phyloP scores from a whole-genome alignment of 345 rosid genomes.

The Raphanus sativus region DNA sequence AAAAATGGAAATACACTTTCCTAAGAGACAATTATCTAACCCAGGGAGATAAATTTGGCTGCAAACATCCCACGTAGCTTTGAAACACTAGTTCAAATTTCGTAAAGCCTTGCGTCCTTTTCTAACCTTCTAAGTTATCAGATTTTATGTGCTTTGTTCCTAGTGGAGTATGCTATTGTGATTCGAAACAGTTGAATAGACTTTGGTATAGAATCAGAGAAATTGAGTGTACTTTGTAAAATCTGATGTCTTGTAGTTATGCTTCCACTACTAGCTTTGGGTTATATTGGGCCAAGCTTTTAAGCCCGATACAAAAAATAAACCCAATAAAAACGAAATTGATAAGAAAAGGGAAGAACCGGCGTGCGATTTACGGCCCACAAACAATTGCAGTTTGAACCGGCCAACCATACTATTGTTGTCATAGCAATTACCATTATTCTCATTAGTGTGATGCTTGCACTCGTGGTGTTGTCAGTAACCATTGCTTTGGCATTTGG shows the following conservation, averaged over 20 bases:
- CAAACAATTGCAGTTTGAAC: background rate
- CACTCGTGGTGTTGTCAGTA: background rate
- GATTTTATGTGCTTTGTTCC: background rate
- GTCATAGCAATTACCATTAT: background rate
- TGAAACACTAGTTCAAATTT: background rate
- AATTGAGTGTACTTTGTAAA: background rate
- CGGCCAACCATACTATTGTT: background rate
- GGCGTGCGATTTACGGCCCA: background rate
- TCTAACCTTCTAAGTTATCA: background rate
- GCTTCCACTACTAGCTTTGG: background rate
- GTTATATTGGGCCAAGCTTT: background rate
- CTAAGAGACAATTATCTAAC: too few species aligned
- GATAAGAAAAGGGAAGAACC: background rate
- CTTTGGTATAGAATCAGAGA: background rate
- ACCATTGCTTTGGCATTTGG: background rate
- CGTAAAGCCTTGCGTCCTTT: background rate
- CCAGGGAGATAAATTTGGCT: too few species aligned
- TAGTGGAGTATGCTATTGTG: background rate
- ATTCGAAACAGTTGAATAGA: background rate
- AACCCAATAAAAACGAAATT: background rate
- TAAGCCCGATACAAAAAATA: background rate
- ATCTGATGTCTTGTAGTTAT: background rate
- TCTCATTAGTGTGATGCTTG: background rate
- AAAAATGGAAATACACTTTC: too few species aligned
- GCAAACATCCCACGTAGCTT: background rate